Conservation (phyloP, 2,329 filamentous ascomycete genomes). For the Stemphylium vesicarium region DNA sequence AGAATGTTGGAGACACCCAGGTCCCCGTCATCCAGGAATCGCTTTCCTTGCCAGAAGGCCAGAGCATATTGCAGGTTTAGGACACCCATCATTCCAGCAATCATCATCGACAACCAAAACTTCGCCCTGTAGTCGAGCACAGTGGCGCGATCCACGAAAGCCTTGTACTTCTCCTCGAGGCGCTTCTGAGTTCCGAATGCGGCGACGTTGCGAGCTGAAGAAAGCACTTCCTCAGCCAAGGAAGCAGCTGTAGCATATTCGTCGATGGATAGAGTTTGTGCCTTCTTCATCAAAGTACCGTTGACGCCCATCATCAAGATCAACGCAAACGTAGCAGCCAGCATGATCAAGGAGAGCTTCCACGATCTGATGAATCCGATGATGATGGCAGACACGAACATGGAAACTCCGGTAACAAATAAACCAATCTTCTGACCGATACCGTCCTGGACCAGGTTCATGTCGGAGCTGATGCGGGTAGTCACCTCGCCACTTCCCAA, state of each 20-base stretch:
- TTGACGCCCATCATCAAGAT: constrained; percentile 76
- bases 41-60: constrained; percentile 56
- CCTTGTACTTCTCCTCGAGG: constrained; percentile 84
- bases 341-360: constrained; percentile 90
- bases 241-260: constrained; percentile 86
- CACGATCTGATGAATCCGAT: constrained; percentile 92
- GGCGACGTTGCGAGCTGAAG: constrained; percentile 88
- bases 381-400: constrained; percentile 85
- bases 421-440: constrained; percentile 59
- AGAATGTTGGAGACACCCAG: constrained; percentile 74
- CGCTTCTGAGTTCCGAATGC: constrained; percentile 95
- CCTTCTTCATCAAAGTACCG: constrained; percentile 78
- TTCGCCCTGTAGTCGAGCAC: constrained; percentile 79
- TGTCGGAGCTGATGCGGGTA: constrained; percentile 93
- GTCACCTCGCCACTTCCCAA: constrained; percentile 94
- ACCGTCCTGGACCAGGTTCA: constrained; percentile 91
- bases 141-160: constrained; percentile 74
- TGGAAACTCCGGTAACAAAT: constrained; percentile 42
- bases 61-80: constrained; percentile 73
- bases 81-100: constrained; percentile 81
- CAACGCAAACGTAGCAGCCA: constrained; percentile 79
- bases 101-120: constrained; percentile 74
- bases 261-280: constrained; percentile 72
- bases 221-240: constrained; percentile 91
- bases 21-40: constrained; percentile 63